Conservation (phyloP, 805 yeast species). For the Candida coquimbonensis region DNA sequence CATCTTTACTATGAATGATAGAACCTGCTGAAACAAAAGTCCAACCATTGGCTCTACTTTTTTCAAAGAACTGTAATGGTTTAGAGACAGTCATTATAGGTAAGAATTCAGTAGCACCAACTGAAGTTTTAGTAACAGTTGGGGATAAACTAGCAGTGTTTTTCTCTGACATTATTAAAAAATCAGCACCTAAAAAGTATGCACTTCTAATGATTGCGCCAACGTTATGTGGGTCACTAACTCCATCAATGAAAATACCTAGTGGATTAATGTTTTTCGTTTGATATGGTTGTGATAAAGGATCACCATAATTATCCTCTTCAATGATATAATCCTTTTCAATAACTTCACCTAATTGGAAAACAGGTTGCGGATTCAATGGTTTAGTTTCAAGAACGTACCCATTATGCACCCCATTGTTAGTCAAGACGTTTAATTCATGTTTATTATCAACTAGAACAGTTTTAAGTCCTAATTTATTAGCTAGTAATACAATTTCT, state of each 20-base stretch:
- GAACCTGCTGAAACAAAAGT: conserved; percentile 55
- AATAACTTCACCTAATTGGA: conserved; percentile 17
- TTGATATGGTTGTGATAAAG: conserved; percentile 13
- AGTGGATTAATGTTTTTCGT: conserved; percentile 42
- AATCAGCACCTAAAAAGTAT: conserved; percentile 76
- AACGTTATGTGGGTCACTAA: conserved; percentile 81
- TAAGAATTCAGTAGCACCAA: conserved; percentile 77
- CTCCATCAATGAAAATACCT: conserved; percentile 70
- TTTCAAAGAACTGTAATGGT: conserved; percentile 56
- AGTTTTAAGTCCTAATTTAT: conserved; percentile 21
- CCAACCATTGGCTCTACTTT: conserved; percentile 57
- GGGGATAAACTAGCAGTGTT: conserved; percentile 75
- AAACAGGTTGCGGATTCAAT: conserved; percentile 28
- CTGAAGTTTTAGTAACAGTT: conserved; percentile 70
- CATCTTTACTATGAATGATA: conserved; percentile 27
- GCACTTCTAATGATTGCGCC: conserved; percentile 82
- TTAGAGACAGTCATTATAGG: conserved; percentile 51
- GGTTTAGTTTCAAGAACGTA: conserved; percentile 64
- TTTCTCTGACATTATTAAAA: conserved; percentile 58
- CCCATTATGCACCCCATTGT: conserved; percentile 76
- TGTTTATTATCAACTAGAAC: conserved; percentile 24
- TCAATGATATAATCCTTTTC: conserved; percentile 13
- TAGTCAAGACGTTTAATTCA: conserved; percentile 52
- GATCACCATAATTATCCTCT: conserved; percentile 23
- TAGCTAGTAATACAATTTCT: conserved; percentile 42